Evolutionary conservation across 106 monocot genomes (phyloP).

Genomic region (Posidonia australis): DNA sequence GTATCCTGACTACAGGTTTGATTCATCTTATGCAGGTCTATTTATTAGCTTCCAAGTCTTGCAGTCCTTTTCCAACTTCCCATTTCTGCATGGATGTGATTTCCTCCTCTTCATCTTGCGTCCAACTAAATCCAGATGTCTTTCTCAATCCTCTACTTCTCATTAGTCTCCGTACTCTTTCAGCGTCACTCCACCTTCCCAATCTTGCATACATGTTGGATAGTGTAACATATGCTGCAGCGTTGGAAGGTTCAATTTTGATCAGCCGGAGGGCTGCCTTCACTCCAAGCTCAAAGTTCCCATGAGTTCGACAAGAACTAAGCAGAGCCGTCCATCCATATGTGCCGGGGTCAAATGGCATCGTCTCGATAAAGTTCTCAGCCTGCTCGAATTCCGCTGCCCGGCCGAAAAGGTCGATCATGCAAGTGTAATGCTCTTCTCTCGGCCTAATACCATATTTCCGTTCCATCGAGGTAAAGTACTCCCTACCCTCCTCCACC

Average conservation of each 20-base stretch:
- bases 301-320: constrained; percentile 46
- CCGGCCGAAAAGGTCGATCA: constrained; percentile 56
- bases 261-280: constrained; percentile 35
- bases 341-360: constrained; percentile 39
- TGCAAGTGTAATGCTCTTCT: constrained; percentile 65
- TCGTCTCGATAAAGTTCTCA: constrained; percentile 32
- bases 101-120: background rate
- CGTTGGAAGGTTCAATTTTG: constrained; percentile 39
- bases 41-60: background rate
- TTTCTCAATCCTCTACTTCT: constrained; percentile 36
- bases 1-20: background rate
- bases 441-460: constrained; percentile 18
- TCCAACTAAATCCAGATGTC: constrained; percentile 56
- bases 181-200: constrained; percentile 40
- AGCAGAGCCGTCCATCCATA: constrained; percentile 50
- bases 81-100: background rate
- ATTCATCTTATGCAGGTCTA: background rate
- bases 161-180: constrained; percentile 36
- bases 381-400: constrained; percentile 39
- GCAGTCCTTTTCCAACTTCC: background rate
- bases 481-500: constrained; percentile 28
- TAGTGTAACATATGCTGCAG: constrained; percentile 42
- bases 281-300: constrained; percentile 33
- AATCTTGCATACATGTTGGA: constrained; percentile 37
- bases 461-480: constrained; percentile 40